Percentiles rank a stretch among this genome's conserved stretches.
These are phyloP conservation scores for Pistacia vera DNA, from an alignment of 345 rosid species.

Conservation along the genomic window DNA sequence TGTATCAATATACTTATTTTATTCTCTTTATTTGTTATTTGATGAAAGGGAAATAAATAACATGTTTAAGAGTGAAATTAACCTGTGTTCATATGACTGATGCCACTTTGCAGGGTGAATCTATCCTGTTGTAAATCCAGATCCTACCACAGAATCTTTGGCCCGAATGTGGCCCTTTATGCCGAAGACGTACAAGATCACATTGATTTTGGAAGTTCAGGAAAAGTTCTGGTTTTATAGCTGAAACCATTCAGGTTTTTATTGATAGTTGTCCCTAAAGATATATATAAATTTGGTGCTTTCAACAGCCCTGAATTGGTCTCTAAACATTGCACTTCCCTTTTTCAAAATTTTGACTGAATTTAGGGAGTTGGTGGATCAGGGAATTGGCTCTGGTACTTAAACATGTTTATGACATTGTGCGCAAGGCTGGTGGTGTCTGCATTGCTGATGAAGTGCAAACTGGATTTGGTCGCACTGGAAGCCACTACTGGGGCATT, in stretches of 20 bases:
- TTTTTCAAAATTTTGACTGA: slow-evolving; percentile 14
- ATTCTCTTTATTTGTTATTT: no score
- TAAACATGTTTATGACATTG: slow-evolving; percentile 79
- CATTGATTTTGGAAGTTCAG: slow-evolving; percentile 86
- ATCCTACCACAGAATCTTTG: slow-evolving; percentile 91
- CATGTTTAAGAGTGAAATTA: background rate
- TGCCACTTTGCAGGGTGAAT: slow-evolving; percentile 71
- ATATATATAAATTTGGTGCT: slow-evolving; percentile 2
- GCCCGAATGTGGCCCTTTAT: slow-evolving; percentile 73
- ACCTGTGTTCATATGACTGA: slow-evolving; percentile 1
- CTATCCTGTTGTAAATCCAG: slow-evolving; percentile 88
- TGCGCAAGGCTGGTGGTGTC: slow-evolving; percentile 83
- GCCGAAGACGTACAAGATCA: slow-evolving; percentile 93
- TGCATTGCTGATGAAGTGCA: slow-evolving; percentile 98
- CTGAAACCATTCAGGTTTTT: slow-evolving; percentile 90
- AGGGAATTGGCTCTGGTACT: slow-evolving; percentile 95
- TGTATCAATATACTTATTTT: no score
- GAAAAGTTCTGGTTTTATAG: slow-evolving; percentile 88
- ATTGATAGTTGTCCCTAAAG: background rate
- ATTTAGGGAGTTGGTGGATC: slow-evolving; percentile 92
- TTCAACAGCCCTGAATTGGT: slow-evolving; percentile 6
- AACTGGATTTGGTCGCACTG: slow-evolving; percentile 93
- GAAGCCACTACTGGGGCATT: slow-evolving; percentile 96
- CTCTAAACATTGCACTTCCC: background rate
- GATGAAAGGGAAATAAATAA: no score